These are phyloP conservation scores for Irpex sp. DNA, from an alignment of 1,284 basidiomycete species.

Conservation along the genomic window DNA sequence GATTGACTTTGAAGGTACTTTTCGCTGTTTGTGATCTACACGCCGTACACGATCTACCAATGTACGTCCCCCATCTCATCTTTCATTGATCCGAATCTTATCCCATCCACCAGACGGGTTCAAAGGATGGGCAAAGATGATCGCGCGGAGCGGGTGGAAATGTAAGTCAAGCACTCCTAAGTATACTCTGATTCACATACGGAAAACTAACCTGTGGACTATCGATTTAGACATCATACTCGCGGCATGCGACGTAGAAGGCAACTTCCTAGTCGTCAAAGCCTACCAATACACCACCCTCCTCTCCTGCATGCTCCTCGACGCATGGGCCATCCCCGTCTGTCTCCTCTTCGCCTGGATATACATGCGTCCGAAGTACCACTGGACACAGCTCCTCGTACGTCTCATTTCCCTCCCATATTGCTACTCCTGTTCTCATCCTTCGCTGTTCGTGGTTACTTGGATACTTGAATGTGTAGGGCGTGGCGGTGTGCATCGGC, in stretches of 20 bases:
- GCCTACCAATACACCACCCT: constrained; percentile 86
- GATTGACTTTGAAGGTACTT: constrained; percentile 56
- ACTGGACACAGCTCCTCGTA: constrained; percentile 78
- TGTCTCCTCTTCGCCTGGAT: constrained; percentile 81
- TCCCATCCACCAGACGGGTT: constrained; percentile 54
- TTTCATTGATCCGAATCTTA: constrained; percentile 1
- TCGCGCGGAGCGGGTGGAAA: constrained; percentile 79
- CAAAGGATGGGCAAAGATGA: constrained; percentile 72
- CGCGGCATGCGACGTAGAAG: constrained; percentile 79
- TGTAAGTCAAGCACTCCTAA: constrained; percentile 41
- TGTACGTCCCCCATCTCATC: constrained; percentile 35
- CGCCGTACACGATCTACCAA: constrained; percentile 82
- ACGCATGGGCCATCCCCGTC: constrained; percentile 85
- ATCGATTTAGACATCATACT: constrained; percentile 60
- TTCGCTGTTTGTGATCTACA: constrained; percentile 69
- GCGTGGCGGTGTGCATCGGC: constrained; percentile 68
- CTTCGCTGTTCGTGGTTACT: not conserved
- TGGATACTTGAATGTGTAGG: constrained; percentile 35
- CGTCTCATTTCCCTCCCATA: constrained; percentile 19
- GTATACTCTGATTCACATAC: no score
- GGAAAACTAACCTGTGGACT: no score
- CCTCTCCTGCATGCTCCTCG: constrained; percentile 82
- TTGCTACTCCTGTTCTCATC: not conserved
- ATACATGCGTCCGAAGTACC: constrained; percentile 76
- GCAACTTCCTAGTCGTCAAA: constrained; percentile 81